Evolutionary conservation across 345 rosid species (phyloP), one percentile per base, ranked within the genome.

Genomic region (Salix udensis): DNA sequence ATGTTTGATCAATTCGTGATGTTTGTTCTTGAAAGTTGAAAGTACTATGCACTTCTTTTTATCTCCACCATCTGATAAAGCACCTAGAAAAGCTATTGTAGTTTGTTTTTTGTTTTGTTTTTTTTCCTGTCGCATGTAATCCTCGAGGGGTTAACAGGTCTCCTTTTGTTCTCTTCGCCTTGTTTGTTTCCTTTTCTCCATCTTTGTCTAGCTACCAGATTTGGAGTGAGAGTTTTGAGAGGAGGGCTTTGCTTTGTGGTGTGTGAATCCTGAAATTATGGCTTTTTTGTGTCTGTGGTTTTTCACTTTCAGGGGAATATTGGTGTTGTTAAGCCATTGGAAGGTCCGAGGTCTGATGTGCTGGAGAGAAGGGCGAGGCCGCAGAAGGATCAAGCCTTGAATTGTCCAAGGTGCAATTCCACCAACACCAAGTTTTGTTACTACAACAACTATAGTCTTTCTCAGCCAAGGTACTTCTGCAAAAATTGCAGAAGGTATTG

Each of bases 401-500:
- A 85, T 80, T 88, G 91, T 65, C 89, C 89, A 2, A 86, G 91
- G 76, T 88, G 91, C 80, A 84, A 78, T 73, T 88, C 89, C 26
- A 81, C 83, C 1, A 80, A 86, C 77, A 88, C 91, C 44, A 88
- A 88, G 52, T 88, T 88, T 73, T 88, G 91, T 70, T 88, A 88
- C 73, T 88, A 87, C 80, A 88, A 88, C 82, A 88, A 88, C 78
- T 88, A 88, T 79, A 88, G 87, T 52, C 85, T 87, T 9, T 80
- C 89, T 67, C 91, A 88, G 83, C 91, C 91, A 31, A 83, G 91
- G 68, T 84, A 85, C 80, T 87, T 85, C 48, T 88, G 91, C 82
- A 88, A 88, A 83, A 84, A 85, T 58, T 88, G 91, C 73, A 81
- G 88, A 76, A 84, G 91, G 83, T 88, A 88, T 37, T 88, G 91